Evolutionary conservation across 345 rosid genomes (phyloP), one percentile per base, ranked within the genome.

Genomic region (Bruguiera parviflora): DNA sequence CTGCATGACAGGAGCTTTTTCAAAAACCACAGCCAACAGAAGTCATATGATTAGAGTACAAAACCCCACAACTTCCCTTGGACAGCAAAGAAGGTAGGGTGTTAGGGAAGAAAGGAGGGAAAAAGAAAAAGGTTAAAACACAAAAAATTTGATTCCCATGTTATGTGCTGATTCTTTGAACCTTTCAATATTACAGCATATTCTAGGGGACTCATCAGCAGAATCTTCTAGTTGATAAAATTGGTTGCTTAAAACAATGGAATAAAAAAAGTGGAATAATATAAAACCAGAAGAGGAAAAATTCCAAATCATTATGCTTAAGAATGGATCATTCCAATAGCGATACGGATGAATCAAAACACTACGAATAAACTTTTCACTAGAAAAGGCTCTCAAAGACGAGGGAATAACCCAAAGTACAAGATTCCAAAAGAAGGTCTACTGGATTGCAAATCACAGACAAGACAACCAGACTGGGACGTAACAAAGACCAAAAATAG

Each of bases 391-490:
- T 87, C 89, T 80, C 72, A 60, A 32, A 71, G 89, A 85, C 94
- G 60, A 56, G 74, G 76, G 84, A 86, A 85, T 72, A 82, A 85
- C 71, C 92, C 88, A 88, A 85, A 82, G 79, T 81, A 68, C 73
- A 87, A 73, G 73, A 65, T 64, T 84, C 96, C 96, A 90, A 87
- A 86, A 77, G 43, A 70, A 69, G 76, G 64, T 65, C 66, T 18
- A 71, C n/a, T 49, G 58, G 75, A 71, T 58, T 55, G 51, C 66
- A 66, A 58, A 77, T 74, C 76, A 22, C 33, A 65, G 9, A 70
- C 63, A 57, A 68, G 63, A 61, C 52, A 61, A 65, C 73, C 80
- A 64, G 67, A 66, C 68, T 66, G 37, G 67, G 53, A 58, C 68
- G 68, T 63, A 56, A 5, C 53, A 69, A 47, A 64, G 29, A 33